A percentile compares a stretch with the other conserved stretches of the same genome.
These are phyloP conservation scores for Whalleya microplaca DNA, from an alignment of 2,329 filamentous ascomycete genomes.

Conservation along the genomic window DNA sequence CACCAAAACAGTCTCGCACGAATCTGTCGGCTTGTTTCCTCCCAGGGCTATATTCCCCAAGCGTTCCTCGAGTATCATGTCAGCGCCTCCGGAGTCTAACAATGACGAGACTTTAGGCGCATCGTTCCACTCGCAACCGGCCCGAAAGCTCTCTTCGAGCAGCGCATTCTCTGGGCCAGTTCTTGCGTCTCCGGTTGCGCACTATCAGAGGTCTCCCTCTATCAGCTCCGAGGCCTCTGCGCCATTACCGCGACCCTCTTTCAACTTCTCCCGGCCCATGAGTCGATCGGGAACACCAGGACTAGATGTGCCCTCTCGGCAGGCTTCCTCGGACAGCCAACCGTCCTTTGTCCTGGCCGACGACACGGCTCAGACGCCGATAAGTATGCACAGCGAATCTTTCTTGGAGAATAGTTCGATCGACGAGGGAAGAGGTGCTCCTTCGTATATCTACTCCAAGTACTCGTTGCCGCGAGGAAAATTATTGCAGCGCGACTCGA, in stretches of 20 bases:
- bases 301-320: constrained; percentile 61
- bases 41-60: constrained; percentile 54
- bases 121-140: constrained; percentile 65
- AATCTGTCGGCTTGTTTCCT: constrained; percentile 55
- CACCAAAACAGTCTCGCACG: constrained; percentile 49
- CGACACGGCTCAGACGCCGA: constrained; percentile 68
- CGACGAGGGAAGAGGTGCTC: constrained; percentile 55
- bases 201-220: constrained; percentile 79
- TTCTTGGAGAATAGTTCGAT: constrained; percentile 55
- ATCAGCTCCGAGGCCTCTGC: constrained; percentile 80
- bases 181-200: constrained; percentile 62
- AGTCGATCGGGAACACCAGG: constrained; percentile 70
- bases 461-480: constrained; percentile 85
- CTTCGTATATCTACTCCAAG: constrained; percentile 86
- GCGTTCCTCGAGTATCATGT: constrained; percentile 63
- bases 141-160: constrained; percentile 80
- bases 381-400: constrained; percentile 73
- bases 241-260: constrained; percentile 70
- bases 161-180: constrained; percentile 47
- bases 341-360: constrained; percentile 65
- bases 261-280: constrained; percentile 92
- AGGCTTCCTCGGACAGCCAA: constrained; percentile 70
- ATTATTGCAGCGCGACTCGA: constrained; percentile 69
- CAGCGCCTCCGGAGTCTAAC: constrained; percentile 65
- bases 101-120: constrained; percentile 70